phyloP scores from a whole-genome alignment of 345 rosid species.

The Combretum micranthum region DNA sequence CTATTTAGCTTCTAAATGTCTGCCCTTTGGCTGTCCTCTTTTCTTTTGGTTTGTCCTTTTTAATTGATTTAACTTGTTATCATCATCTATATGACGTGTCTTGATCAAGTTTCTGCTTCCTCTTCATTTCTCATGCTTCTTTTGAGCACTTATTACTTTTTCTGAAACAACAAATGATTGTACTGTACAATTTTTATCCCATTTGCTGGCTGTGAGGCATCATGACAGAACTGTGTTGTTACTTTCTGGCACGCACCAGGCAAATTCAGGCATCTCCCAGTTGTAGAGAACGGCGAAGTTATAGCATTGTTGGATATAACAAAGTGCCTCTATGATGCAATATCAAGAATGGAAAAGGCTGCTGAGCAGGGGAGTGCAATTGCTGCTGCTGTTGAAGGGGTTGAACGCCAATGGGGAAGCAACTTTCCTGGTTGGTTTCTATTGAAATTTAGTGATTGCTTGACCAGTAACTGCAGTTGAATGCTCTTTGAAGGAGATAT shows the following conservation, averaged over 20 bases:
- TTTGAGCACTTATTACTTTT: background rate
- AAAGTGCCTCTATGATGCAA: conserved; percentile 93
- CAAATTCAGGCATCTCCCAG: conserved; percentile 95
- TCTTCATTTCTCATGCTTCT: background rate
- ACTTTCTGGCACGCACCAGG: conserved; percentile 37
- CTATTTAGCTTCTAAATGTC: no score
- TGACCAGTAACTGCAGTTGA: background rate
- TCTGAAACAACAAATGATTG: background rate
- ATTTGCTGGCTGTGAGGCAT: background rate
- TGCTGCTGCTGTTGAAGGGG: conserved; percentile 98
- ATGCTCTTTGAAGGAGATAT: conserved; percentile 1
- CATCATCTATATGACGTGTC: no score
- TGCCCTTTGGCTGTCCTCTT: no score
- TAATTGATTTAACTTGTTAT: no score
- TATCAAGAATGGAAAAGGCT: conserved; percentile 96
- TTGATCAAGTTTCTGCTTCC: background rate
- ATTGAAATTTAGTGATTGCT: conserved; percentile 1
- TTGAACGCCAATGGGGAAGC: conserved; percentile 88
- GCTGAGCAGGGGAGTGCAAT: conserved; percentile 96
- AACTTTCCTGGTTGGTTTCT: conserved; percentile 48
- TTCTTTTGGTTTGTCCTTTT: no score
- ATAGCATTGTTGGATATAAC: conserved; percentile 94
- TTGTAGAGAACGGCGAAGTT: conserved; percentile 98
- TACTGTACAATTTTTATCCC: background rate
- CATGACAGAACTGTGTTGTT: conserved; percentile 5